These are phyloP conservation scores for Neofusicoccum laricinum DNA, from an alignment of 2,329 filamentous ascomycete species.

Conservation along the genomic window DNA sequence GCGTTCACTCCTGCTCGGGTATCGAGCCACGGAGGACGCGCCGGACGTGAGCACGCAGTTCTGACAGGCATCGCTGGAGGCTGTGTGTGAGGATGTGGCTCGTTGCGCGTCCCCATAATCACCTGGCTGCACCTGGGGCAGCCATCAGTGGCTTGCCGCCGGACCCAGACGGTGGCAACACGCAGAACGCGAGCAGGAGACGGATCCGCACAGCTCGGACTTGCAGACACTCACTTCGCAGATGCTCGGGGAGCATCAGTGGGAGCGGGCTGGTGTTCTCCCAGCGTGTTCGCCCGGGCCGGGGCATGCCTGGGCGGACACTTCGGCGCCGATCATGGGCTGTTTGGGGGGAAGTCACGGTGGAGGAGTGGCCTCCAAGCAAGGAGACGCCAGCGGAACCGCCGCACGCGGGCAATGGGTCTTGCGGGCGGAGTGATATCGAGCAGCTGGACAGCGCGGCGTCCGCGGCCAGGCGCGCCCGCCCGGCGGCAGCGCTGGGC, in stretches of 20 bases:
- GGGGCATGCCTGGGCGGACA: background rate
- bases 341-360: background rate
- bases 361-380: background rate
- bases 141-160: background rate
- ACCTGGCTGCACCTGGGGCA: background rate
- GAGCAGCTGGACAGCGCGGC: background rate
- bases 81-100: background rate
- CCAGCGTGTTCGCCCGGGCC: background rate
- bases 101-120: background rate
- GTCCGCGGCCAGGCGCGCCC: background rate
- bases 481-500: background rate
- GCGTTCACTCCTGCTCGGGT: background rate
- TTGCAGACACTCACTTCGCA: background rate
- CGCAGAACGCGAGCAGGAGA: background rate
- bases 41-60: background rate
- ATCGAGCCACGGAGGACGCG: background rate
- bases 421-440: background rate
- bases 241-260: background rate
- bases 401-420: background rate
- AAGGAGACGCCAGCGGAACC: background rate
- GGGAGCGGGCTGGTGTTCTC: background rate
- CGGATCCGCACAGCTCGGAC: background rate
- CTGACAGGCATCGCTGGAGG: background rate
- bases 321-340: background rate
- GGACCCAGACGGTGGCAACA: background rate